phyloP scores from a whole-genome alignment of 805 yeast species.

The Sugiyamaella valdiviana region DNA sequence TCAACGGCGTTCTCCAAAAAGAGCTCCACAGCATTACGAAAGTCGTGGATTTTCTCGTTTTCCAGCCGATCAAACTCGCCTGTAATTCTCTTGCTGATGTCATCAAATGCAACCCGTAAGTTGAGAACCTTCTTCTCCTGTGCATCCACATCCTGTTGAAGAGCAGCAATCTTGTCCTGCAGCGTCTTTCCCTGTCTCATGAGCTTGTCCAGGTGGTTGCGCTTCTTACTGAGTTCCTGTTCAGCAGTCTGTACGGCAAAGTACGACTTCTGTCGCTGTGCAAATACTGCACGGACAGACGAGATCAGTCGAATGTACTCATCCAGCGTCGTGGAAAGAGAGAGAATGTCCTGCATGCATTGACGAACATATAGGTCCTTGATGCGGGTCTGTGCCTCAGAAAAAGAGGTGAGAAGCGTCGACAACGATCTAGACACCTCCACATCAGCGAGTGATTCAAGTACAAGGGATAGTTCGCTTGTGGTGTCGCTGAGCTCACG shows the following conservation, averaged over 20 bases:
- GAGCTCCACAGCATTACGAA: slow-evolving; percentile 83
- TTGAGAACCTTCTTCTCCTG: slow-evolving; percentile 48
- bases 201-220: slow-evolving; percentile 41
- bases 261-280: slow-evolving; percentile 59
- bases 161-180: slow-evolving; percentile 52
- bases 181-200: slow-evolving; percentile 45
- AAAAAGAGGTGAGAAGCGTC: slow-evolving; percentile 61
- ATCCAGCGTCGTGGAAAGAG: slow-evolving; percentile 80
- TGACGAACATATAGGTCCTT: slow-evolving; percentile 71
- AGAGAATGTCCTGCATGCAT: slow-evolving; percentile 76
- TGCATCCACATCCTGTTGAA: slow-evolving; percentile 54
- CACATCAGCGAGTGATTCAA: slow-evolving; percentile 59
- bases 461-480: slow-evolving; percentile 54
- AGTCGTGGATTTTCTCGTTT: slow-evolving; percentile 69
- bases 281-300: slow-evolving; percentile 66
- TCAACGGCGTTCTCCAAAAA: slow-evolving; percentile 87
- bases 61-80: slow-evolving; percentile 65
- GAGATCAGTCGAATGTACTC: slow-evolving; percentile 76
- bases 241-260: slow-evolving; percentile 42
- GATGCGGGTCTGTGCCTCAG: slow-evolving; percentile 63
- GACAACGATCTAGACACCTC: slow-evolving; percentile 67
- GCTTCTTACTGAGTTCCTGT: slow-evolving; percentile 43
- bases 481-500: slow-evolving; percentile 62
- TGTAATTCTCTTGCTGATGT: slow-evolving; percentile 59
- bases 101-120: slow-evolving; percentile 56